phyloP scores from a whole-genome alignment of 768 basidiomycete species.

The Lyophyllum semitale region DNA sequence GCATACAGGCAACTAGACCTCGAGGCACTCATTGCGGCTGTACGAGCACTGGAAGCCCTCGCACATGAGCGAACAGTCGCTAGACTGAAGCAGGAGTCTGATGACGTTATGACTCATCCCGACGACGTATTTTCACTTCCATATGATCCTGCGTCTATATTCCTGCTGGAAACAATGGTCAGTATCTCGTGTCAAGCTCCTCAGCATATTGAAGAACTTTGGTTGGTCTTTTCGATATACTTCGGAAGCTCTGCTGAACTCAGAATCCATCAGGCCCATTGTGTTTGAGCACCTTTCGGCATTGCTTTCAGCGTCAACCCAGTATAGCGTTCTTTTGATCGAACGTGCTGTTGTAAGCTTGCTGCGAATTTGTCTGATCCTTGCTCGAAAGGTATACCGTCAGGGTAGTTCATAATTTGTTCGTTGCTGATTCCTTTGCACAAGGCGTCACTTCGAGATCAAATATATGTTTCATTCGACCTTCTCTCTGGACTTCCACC shows the following conservation, averaged over 20 bases:
- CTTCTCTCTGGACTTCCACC: slow-evolving; percentile 80
- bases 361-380: slow-evolving; percentile 78
- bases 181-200: slow-evolving; percentile 81
- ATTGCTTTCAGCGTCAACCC: slow-evolving; percentile 71
- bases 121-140: slow-evolving; percentile 62
- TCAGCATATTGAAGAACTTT: slow-evolving; percentile 83
- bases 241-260: background rate
- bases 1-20: slow-evolving; percentile 68
- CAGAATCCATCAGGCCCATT: slow-evolving; percentile 73
- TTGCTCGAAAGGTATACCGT: slow-evolving; percentile 71
- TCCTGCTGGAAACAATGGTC: slow-evolving; percentile 93
- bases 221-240: slow-evolving; percentile 52
- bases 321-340: slow-evolving; percentile 88
- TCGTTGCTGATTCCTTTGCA: slow-evolving; percentile 7
- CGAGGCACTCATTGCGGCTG: slow-evolving; percentile 79
- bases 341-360: slow-evolving; percentile 93
- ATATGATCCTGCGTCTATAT: slow-evolving; percentile 94
- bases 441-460: slow-evolving; percentile 84
- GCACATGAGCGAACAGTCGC: slow-evolving; percentile 91
- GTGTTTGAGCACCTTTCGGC: slow-evolving; percentile 92
- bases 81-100: slow-evolving; percentile 66
- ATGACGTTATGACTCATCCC: slow-evolving; percentile 49
- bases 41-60: slow-evolving; percentile 85
- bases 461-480: slow-evolving; percentile 93
- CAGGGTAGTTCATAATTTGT: background rate